A percentile compares a stretch with the other conserved stretches of the same genome.
phyloP scores from a whole-genome alignment of 306 rosid genomes.

The Cucumis sativus region DNA sequence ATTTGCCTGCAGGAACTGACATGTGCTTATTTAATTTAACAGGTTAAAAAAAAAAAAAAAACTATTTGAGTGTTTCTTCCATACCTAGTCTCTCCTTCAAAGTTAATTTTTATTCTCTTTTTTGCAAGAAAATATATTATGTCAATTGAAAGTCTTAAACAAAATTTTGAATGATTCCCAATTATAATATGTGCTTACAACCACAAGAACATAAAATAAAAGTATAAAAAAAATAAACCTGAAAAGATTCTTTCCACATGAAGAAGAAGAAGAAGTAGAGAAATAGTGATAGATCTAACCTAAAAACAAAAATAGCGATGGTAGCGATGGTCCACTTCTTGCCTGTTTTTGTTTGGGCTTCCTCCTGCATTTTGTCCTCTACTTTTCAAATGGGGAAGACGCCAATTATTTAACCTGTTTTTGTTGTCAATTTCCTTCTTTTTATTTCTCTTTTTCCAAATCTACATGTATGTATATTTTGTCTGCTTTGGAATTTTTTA shows the following conservation, averaged over 20 bases:
- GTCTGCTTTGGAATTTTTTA: no score
- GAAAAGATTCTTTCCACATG: background rate
- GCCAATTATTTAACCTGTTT: background rate
- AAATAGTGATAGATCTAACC: background rate
- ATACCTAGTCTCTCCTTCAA: no score
- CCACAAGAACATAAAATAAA: background rate
- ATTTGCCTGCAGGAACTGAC: conserved; percentile 6
- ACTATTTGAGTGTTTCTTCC: no score
- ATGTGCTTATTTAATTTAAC: background rate
- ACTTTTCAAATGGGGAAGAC: background rate
- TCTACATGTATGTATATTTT: background rate
- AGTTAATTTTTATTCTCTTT: no score
- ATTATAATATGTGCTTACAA: background rate
- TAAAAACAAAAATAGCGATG: background rate
- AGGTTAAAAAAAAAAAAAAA: no score
- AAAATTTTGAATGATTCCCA: background rate
- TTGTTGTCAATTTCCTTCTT: background rate
- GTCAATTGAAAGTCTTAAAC: no score
- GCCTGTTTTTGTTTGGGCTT: background rate
- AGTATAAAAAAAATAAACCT: background rate
- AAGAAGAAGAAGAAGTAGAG: background rate
- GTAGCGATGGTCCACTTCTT: background rate
- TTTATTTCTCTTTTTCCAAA: background rate
- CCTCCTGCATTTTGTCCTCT: background rate
- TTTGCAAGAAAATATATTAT: no score